Conservation (phyloP, 1,284 basidiomycete species). For the Anthracocystis panici-leucophaei region DNA sequence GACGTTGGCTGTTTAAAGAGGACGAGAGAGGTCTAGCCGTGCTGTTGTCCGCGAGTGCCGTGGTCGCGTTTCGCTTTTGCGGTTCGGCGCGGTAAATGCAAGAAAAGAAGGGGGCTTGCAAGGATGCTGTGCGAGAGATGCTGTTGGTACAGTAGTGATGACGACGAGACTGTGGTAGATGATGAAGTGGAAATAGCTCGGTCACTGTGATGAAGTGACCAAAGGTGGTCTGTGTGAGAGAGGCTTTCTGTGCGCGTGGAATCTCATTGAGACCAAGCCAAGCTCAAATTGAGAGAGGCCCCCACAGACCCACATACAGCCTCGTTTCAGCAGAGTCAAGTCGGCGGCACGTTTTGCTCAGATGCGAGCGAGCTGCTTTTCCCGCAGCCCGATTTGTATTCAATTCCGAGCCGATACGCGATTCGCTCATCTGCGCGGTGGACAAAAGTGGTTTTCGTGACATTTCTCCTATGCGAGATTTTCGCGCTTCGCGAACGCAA, state of each 20-base stretch:
- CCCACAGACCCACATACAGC: no score
- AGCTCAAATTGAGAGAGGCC: background rate
- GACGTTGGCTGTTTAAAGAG: background rate
- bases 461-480: background rate
- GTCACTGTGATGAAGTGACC: background rate
- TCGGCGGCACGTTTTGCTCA: background rate
- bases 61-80: background rate
- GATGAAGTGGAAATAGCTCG: background rate
- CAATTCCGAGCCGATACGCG: background rate
- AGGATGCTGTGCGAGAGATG: background rate
- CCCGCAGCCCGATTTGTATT: background rate
- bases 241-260: slow-evolving; percentile 14
- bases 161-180: background rate
- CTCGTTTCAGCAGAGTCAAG: slow-evolving; percentile 3
- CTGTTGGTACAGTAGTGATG: no score
- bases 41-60: background rate
- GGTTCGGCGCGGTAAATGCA: background rate
- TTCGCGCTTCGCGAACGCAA: slow-evolving; percentile 17
- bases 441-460: background rate
- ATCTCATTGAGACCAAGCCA: slow-evolving; percentile 6
- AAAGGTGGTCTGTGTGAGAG: slow-evolving; percentile 9
- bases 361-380: background rate
- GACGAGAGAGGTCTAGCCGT: background rate
- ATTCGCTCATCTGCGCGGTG: slow-evolving; percentile 10
- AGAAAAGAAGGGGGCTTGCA: background rate